A percentile compares a stretch with the other conserved stretches of the same genome.
Evolutionary conservation across 495 filamentous ascomycete species (phyloP).

Genomic region (Neurospora discreta): DNA sequence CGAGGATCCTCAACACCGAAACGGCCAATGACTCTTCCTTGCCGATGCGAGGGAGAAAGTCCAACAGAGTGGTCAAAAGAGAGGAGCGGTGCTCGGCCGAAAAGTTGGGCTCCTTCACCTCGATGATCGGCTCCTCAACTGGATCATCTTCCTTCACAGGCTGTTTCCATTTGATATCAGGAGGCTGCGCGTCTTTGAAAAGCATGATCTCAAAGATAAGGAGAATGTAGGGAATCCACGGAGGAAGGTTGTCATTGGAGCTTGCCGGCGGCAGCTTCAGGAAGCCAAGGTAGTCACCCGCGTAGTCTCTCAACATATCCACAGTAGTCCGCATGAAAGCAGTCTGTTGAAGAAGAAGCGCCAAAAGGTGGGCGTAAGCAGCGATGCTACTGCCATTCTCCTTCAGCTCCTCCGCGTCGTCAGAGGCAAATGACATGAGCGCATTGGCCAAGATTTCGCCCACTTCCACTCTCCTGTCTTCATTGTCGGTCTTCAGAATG

Average conservation of each 20-base stretch:
- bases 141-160: conserved; percentile 47
- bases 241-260: conserved; percentile 59
- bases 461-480: conserved; percentile 58
- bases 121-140: conserved; percentile 44
- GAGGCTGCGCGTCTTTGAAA: conserved; percentile 73
- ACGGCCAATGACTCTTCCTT: conserved; percentile 80
- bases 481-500: conserved; percentile 55
- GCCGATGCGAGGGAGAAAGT: conserved; percentile 73
- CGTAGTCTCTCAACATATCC: conserved; percentile 66
- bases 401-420: conserved; percentile 75
- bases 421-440: conserved; percentile 68
- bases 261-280: conserved; percentile 62
- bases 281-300: conserved; percentile 64
- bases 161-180: conserved; percentile 57
- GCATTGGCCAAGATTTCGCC: conserved; percentile 76
- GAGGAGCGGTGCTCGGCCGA: conserved; percentile 51
- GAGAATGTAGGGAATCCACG: conserved; percentile 86
- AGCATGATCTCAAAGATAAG: conserved; percentile 85
- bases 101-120: conserved; percentile 51
- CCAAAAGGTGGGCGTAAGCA: conserved; percentile 86
- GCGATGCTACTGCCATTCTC: conserved; percentile 47
- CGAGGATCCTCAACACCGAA: conserved; percentile 73
- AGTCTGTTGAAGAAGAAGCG: conserved; percentile 72
- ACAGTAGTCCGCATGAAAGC: conserved; percentile 70
- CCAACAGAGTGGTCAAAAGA: conserved; percentile 64